Conservation (phyloP, 1,284 basidiomycete species). For the Ceratorhiza oryzae-sativae region DNA sequence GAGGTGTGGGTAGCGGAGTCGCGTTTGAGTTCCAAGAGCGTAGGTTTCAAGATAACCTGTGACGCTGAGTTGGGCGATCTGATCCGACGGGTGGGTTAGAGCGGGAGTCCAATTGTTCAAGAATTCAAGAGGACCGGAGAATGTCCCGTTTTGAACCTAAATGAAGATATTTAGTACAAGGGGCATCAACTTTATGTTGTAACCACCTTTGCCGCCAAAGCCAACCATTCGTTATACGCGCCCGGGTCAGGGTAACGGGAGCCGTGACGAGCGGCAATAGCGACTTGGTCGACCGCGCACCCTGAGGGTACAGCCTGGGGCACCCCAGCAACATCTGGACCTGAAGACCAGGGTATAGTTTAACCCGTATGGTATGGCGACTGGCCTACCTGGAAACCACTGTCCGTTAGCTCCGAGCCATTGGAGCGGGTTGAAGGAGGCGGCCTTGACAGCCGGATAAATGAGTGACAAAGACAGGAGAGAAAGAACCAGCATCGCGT, state of each 20-base stretch:
- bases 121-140: conserved; percentile 21
- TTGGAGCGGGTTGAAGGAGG: conserved; percentile 10
- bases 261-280: conserved; percentile 19
- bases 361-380: background rate
- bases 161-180: background rate
- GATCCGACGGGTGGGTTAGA: conserved; percentile 4
- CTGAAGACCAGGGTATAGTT: background rate
- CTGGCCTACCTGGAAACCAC: conserved; percentile 26
- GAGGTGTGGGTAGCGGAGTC: conserved; percentile 29
- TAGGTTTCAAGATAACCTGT: conserved; percentile 23
- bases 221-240: conserved; percentile 34
- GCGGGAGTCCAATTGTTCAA: conserved; percentile 30
- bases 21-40: conserved; percentile 14
- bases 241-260: conserved; percentile 20
- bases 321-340: conserved; percentile 14
- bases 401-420: conserved; percentile 29
- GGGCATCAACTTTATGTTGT: background rate
- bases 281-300: conserved; percentile 25
- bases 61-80: conserved; percentile 29
- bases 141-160: conserved; percentile 28
- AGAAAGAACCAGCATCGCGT: background rate
- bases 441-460: background rate
- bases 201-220: conserved; percentile 28
- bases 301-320: background rate
- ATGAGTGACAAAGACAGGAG: conserved; percentile 4